phyloP scores from a whole-genome alignment of 2,329 filamentous ascomycete genomes.

The Clonostachys rosea region DNA sequence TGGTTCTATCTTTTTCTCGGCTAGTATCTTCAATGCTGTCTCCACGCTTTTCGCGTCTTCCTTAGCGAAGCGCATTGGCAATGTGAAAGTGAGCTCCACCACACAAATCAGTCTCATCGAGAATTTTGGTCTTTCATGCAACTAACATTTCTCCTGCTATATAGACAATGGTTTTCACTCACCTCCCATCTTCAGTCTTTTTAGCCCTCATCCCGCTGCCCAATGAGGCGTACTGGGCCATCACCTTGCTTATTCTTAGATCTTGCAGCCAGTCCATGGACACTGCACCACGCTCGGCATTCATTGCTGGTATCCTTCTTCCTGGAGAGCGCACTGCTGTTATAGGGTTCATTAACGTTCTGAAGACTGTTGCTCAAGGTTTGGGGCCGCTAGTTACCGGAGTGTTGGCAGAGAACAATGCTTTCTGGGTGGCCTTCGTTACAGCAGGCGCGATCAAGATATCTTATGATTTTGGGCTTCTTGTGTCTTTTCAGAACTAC shows the following conservation, averaged over 20 bases:
- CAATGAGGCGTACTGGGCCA: conserved; percentile 35
- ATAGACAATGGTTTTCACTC: conserved; percentile 71
- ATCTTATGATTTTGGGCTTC: conserved; percentile 53
- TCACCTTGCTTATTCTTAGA: conserved; percentile 57
- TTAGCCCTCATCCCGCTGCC: conserved; percentile 59
- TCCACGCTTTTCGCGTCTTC: conserved; percentile 50
- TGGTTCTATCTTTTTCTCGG: conserved; percentile 50
- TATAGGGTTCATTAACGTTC: conserved; percentile 66
- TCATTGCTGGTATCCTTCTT: conserved; percentile 60
- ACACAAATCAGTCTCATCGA: background rate
- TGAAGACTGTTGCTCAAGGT: conserved; percentile 61
- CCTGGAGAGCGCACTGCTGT: conserved; percentile 65
- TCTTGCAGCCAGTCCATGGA: conserved; percentile 66
- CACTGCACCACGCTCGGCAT: conserved; percentile 63
- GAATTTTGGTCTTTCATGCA: background rate
- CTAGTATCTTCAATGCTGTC: conserved; percentile 42
- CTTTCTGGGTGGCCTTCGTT: conserved; percentile 60
- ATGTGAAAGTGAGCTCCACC: conserved; percentile 35
- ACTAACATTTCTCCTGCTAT: background rate
- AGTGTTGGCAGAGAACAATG: conserved; percentile 45
- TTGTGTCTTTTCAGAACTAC: conserved; percentile 36
- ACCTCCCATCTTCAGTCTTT: conserved; percentile 64
- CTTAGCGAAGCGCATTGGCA: conserved; percentile 49
- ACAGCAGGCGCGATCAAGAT: conserved; percentile 60
- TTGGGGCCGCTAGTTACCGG: conserved; percentile 61